Conservation (phyloP, 2,329 filamentous ascomycete genomes). For the Blastomyces parvus region DNA sequence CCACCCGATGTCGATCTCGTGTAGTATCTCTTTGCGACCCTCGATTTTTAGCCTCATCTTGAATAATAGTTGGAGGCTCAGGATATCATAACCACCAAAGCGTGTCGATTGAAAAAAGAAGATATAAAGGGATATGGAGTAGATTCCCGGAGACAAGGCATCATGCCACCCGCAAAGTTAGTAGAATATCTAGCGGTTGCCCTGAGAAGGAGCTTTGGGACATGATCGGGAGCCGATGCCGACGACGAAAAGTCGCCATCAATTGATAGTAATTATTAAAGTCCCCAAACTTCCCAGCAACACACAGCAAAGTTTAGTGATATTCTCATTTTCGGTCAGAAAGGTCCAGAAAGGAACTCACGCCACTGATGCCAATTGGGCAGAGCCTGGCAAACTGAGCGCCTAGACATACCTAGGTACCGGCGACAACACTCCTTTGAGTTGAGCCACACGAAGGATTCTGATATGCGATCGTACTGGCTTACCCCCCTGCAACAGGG, state of each 20-base stretch:
- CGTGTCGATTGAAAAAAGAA: not conserved
- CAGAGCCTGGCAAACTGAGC: not conserved
- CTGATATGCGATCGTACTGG: too few relatives aligned
- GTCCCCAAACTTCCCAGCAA: not conserved
- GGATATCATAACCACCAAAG: not conserved
- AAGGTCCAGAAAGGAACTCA: not conserved
- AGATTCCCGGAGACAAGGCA: not conserved
- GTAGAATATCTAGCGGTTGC: not conserved
- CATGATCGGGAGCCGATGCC: slow-evolving; percentile 5
- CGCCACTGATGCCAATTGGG: not conserved
- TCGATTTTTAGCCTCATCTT: not conserved
- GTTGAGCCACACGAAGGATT: too few relatives aligned
- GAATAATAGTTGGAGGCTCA: not conserved
- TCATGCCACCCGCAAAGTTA: not conserved
- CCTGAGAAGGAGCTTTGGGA: not conserved
- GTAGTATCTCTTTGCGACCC: not conserved
- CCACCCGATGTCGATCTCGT: slow-evolving; percentile 37
- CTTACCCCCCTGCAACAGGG: too few relatives aligned
- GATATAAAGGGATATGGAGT: not conserved
- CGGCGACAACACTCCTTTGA: too few relatives aligned
- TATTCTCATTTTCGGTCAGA: not conserved
- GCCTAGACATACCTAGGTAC: too few relatives aligned
- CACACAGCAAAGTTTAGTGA: not conserved
- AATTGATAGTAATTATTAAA: not conserved
- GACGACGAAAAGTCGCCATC: not conserved